Evolutionary conservation across 352 stramenopile genomes (phyloP), one percentile per base, ranked within the genome.

Genomic region (Pythium pyrilobum): DNA sequence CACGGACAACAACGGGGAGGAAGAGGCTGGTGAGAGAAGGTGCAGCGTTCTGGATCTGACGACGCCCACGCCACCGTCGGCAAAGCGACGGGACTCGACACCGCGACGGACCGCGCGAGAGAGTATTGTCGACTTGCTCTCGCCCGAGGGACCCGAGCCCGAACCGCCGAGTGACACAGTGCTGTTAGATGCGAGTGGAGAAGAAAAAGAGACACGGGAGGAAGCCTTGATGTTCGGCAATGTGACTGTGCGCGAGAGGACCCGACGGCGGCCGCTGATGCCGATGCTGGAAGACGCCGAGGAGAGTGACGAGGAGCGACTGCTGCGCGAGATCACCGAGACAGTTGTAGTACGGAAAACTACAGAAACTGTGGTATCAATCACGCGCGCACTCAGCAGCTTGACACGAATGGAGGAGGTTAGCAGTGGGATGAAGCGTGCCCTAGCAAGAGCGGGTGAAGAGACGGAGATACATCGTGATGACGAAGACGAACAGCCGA

Each of bases 91-190:
- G 25, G 23, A 36, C 27, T 12, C n/a, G 24, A 29, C 29, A 18
- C n/a, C 29, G 4, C 34, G 12, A n/a, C 34, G 50, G 11, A 34
- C 41, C 13, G 27, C 28, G 20, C 51, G 54, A 50, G 7, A 53
- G 42, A 74, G 59, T 23, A 41, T 83, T 34, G 77, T 87, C 5
- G 66, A 84, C 47, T 49, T 88, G 50, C 74, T 72, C 18, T 74
- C 66, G 7, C 61, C 65, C 4, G 40, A 72, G 45, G 20, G 52
- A 15, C 18, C 40, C 29, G 44, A 42, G 10, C 29, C 24, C 15
- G 32, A 56, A 47, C 23, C 12, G 46, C 13, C 31, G 57, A 18
- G 18, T 64, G 4, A 50, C 5, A 21, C 56, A 10, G 18, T 53
- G 0, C 37, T 27, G 24, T 11, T 36, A 21, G 50, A 61, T 7